Evolutionary conservation across 2,329 filamentous ascomycete species (phyloP).

Genomic region (Cadophora gregata): DNA sequence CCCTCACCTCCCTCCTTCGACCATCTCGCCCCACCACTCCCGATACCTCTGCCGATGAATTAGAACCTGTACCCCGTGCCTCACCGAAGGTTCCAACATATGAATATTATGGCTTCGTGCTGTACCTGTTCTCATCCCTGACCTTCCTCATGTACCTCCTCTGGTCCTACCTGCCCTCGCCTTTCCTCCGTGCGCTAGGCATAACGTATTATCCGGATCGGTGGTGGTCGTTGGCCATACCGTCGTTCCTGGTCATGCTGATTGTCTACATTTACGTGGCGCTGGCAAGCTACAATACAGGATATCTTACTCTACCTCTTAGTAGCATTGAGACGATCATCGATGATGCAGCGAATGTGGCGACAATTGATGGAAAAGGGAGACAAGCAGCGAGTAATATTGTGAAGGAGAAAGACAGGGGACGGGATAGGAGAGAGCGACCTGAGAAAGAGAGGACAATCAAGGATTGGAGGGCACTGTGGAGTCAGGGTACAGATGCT

Average conservation of each 20-base stretch:
- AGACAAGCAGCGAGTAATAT: slow-evolving; percentile 47
- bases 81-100: slow-evolving; percentile 97
- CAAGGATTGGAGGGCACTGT: slow-evolving; percentile 76
- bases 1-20: slow-evolving; percentile 87
- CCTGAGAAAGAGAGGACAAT: slow-evolving; percentile 25
- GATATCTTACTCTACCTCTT: slow-evolving; percentile 83
- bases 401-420: slow-evolving; percentile 46
- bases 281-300: slow-evolving; percentile 87
- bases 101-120: slow-evolving; percentile 98
- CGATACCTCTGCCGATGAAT: slow-evolving; percentile 87
- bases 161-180: slow-evolving; percentile 87
- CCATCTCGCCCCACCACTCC: slow-evolving; percentile 93
- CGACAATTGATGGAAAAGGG: slow-evolving; percentile 77
- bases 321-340: slow-evolving; percentile 86
- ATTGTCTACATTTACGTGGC: slow-evolving; percentile 95
- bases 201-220: slow-evolving; percentile 97
- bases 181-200: slow-evolving; percentile 88
- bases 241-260: slow-evolving; percentile 86
- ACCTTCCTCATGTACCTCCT: slow-evolving; percentile 75
- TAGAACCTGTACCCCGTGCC: slow-evolving; percentile 78
- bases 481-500: slow-evolving; percentile 93
- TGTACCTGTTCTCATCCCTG: slow-evolving; percentile 88
- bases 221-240: slow-evolving; percentile 96
- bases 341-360: slow-evolving; percentile 86
- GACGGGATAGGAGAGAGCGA: slow-evolving; percentile 46